These are phyloP conservation scores for Cryomyces antarcticus DNA, from an alignment of 495 filamentous ascomycete genomes.

Conservation along the genomic window DNA sequence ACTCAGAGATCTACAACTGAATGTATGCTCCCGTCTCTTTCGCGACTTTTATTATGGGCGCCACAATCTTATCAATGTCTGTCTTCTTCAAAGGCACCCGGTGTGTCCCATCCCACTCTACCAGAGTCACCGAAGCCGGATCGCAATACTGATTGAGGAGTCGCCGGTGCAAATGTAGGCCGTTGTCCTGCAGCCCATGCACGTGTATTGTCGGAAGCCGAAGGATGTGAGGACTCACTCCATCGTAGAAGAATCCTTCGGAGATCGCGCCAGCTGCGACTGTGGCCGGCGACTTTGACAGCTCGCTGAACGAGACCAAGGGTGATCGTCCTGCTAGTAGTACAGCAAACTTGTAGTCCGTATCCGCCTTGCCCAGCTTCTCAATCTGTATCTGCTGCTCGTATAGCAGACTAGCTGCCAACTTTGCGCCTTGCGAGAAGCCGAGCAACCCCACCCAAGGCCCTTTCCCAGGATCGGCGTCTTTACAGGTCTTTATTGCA, in stretches of 20 bases:
- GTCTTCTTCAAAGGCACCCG: conserved; percentile 33
- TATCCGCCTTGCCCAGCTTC: conserved; percentile 7
- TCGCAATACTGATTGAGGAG: conserved; percentile 31
- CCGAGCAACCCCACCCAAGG: conserved; percentile 37
- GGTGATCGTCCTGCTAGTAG: conserved; percentile 36
- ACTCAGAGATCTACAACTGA: too few relatives aligned
- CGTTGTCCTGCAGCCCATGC: conserved; percentile 36
- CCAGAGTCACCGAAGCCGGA: conserved; percentile 19
- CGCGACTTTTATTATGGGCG: conserved; percentile 15
- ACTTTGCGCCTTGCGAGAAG: conserved; percentile 37
- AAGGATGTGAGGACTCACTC: conserved; percentile 15
- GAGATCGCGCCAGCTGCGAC: conserved; percentile 15
- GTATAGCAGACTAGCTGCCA: conserved; percentile 27
- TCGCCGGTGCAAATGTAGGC: conserved; percentile 29
- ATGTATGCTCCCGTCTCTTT: neutral
- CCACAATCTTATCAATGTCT: conserved; percentile 30
- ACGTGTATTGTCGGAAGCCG: conserved; percentile 42
- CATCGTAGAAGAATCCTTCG: conserved; percentile 18
- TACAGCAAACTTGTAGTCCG: conserved; percentile 22
- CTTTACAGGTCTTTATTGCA: conserved; percentile 15
- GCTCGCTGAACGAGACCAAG: conserved; percentile 25
- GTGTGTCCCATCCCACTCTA: conserved; percentile 44
- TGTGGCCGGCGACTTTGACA: conserved; percentile 9
- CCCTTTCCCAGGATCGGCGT: conserved; percentile 23
- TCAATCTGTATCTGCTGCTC: conserved; percentile 19